phyloP scores from a whole-genome alignment of 2,329 filamentous ascomycete species.

The Fusarium armeniacum region DNA sequence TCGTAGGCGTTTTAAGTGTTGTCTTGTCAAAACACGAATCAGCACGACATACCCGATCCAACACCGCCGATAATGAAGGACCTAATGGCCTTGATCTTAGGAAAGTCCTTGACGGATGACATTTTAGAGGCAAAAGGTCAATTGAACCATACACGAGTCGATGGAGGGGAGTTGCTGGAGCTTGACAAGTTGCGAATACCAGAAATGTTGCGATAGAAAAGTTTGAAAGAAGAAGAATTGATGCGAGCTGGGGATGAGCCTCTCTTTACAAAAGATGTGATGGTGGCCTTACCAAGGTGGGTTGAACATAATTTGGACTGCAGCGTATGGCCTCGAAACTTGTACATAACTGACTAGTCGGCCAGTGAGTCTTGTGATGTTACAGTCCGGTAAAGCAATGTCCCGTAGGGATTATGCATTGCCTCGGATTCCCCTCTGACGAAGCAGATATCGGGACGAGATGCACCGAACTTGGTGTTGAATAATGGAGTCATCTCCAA shows the following conservation, averaged over 20 bases:
- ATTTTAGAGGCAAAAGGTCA: conserved; percentile 50
- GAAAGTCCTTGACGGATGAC: conserved; percentile 71
- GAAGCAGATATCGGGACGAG: conserved; percentile 39
- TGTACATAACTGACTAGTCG: conserved; percentile 20
- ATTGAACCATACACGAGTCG: conserved; percentile 1
- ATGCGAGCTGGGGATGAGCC: conserved; percentile 29
- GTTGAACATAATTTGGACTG: conserved; percentile 25
- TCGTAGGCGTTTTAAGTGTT: neutral
- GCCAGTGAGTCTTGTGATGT: conserved; percentile 37
- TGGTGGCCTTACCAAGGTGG: conserved; percentile 32
- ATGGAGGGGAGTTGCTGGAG: neutral
- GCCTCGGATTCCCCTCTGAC: conserved; percentile 36
- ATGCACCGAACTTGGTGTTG: conserved; percentile 40
- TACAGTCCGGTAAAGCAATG: conserved; percentile 29
- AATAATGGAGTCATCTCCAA: conserved; percentile 39
- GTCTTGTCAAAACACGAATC: neutral
- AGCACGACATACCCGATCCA: conserved; percentile 50
- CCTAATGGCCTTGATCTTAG: conserved; percentile 80
- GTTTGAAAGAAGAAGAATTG: conserved; percentile 8
- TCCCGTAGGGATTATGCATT: conserved; percentile 6
- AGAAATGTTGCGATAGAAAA: conserved; percentile 8
- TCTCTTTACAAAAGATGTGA: conserved; percentile 41
- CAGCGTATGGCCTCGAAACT: conserved; percentile 10
- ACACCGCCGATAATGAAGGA: conserved; percentile 74
- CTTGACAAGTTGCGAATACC: neutral